Base-by-base conservation (phyloP, 139 green algal genomes). In the Picochlorum sp. region DNA sequence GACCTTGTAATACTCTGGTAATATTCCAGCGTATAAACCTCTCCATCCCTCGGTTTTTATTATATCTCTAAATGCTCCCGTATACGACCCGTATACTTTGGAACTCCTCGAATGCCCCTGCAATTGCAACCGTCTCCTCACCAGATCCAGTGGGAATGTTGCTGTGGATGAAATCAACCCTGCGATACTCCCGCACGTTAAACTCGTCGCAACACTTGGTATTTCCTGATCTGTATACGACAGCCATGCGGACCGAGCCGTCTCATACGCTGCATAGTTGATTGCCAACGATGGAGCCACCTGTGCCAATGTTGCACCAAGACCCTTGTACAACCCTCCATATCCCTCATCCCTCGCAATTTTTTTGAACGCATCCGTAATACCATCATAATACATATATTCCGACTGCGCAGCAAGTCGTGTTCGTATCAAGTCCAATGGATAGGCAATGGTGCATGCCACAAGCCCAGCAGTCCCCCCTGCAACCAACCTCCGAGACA, bases 401-500 rank as follows among this genome's bases (percentile, higher is more conserved):
- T 32, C 37, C 37, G 64, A 74, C 69, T 94, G 81, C 0, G 82
- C 89, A 9, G 89, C 83, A 21, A 95, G 79, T 49, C 88, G 79
- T 5, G 93, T 98, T 23, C 93, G 82, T 9, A 98, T 76, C 13
- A 98, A 75, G 72, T 98, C 93, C 37, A 98, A 63, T 0, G 91
- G 91, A 71, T 97, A 97, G 0, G 87, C 86, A 75, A 92, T 69
- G 16, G 80, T 83, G 76, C 91, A 96, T 5, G 91, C 92, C 2
- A 83, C 77, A 38, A 90, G 65, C 23, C 92, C 92, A 14, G 92
- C 85, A 1, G 67, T 46, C 0, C 78, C 89, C 18, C 92, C 92
- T 1, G 88, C 82, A 4, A 78, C 30, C 38, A 96, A 70, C 16
- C 80, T 63, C 15, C 82, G 70, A 13, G 75, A 37, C 6, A 84